Evolutionary conservation across 2,329 filamentous ascomycete genomes (phyloP).

Genomic region (Colletotrichum paranaense): DNA sequence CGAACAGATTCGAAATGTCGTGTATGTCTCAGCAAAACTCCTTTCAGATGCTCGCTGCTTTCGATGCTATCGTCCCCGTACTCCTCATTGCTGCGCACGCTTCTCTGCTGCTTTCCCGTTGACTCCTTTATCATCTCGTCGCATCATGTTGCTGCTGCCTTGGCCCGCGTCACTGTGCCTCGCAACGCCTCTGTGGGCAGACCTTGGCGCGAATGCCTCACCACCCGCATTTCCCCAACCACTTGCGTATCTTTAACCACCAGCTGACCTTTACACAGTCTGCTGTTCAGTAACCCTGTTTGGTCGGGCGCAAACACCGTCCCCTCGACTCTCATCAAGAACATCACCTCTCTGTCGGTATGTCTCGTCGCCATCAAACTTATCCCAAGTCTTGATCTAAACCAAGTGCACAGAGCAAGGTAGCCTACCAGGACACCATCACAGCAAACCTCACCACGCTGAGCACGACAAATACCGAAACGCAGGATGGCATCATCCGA

Average conservation of each 20-base stretch:
- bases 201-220: conserved; percentile 2
- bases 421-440: conserved; percentile 65
- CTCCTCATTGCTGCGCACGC: background rate
- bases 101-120: background rate
- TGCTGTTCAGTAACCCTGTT: conserved; percentile 70
- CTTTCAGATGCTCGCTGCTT: conserved; percentile 35
- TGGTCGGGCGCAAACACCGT: conserved; percentile 62
- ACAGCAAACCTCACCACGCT: conserved; percentile 78
- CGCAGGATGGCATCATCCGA: conserved; percentile 70
- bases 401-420: conserved; percentile 42
- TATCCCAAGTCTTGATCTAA: conserved; percentile 13
- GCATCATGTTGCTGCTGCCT: background rate
- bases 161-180: conserved; percentile 13
- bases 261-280: conserved; percentile 48
- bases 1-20: conserved; percentile 61
- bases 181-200: conserved; percentile 24
- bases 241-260: conserved; percentile 7
- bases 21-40: conserved; percentile 50
- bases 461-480: conserved; percentile 73
- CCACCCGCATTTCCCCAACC: conserved; percentile 5
- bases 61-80: conserved; percentile 23
- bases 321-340: conserved; percentile 65
- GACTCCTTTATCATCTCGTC: background rate
- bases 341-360: conserved; percentile 68
- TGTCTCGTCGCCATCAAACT: conserved; percentile 41